Conservation (phyloP, 2,329 filamentous ascomycete genomes). For the Nannizziopsis arthrosporioides region DNA sequence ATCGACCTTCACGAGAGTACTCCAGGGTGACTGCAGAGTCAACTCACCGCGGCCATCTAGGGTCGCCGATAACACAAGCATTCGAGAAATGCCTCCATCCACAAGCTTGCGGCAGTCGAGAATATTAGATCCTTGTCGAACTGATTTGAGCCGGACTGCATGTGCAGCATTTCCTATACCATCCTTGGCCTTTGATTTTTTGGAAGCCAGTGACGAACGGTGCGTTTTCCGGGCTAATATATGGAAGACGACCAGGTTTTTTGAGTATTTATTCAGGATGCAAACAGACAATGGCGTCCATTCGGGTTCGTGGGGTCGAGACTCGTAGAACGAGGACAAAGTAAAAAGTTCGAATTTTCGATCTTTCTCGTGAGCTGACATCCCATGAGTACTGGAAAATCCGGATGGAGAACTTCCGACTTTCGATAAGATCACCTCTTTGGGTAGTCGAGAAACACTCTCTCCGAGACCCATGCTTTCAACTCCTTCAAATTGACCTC, state of each 20-base stretch:
- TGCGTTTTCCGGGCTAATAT: slow-evolving; percentile 40
- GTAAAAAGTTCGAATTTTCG: slow-evolving; percentile 47
- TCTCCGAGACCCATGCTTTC: slow-evolving; percentile 62
- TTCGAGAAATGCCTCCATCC: slow-evolving; percentile 55
- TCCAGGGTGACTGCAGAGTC: slow-evolving; percentile 66
- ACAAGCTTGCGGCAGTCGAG: slow-evolving; percentile 60
- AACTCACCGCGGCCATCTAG: slow-evolving; percentile 53
- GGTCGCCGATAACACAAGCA: slow-evolving; percentile 57
- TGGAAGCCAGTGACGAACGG: slow-evolving; percentile 13
- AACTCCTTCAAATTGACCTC: slow-evolving; percentile 55
- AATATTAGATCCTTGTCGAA: slow-evolving; percentile 54
- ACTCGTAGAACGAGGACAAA: slow-evolving; percentile 39
- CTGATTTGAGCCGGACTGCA: slow-evolving; percentile 23
- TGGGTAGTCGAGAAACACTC: slow-evolving; percentile 57
- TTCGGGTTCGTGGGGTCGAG: slow-evolving; percentile 23
- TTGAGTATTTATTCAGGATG: slow-evolving; percentile 57
- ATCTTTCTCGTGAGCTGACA: slow-evolving; percentile 19
- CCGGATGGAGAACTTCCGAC: slow-evolving; percentile 57
- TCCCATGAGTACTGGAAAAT: slow-evolving; percentile 24
- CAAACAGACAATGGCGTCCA: slow-evolving; percentile 41
- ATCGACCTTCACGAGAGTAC: slow-evolving; percentile 53
- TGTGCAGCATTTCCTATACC: background rate
- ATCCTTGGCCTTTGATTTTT: slow-evolving; percentile 14
- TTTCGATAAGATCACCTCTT: slow-evolving; percentile 60
- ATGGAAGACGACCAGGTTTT: slow-evolving; percentile 55